phyloP scores from a whole-genome alignment of 768 basidiomycete species.

The Mycena albidolilacea region DNA sequence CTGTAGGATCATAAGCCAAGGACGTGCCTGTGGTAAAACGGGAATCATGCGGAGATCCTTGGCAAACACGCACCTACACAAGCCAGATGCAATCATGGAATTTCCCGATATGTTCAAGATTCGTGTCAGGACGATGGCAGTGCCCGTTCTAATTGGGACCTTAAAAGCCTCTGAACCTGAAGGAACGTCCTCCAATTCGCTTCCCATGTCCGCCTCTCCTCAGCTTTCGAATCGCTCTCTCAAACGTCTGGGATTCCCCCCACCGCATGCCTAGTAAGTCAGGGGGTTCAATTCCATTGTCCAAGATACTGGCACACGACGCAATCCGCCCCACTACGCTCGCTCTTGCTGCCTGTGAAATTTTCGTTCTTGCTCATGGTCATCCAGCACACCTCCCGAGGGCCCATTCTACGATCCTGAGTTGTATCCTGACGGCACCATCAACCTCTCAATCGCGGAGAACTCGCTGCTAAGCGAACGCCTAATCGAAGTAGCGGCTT shows the following conservation, averaged over 20 bases:
- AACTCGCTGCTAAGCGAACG: slow-evolving; percentile 38
- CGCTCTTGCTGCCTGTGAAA: neutral
- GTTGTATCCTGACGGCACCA: slow-evolving; percentile 33
- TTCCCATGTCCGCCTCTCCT: slow-evolving; percentile 21
- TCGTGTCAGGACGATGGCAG: neutral
- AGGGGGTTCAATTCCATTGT: neutral
- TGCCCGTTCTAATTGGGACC: neutral
- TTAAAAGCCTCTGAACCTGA: neutral
- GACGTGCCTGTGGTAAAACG: neutral
- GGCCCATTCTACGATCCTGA: slow-evolving; percentile 37
- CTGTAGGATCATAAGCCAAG: neutral
- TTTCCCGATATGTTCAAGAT: neutral
- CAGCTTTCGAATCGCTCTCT: slow-evolving; percentile 31
- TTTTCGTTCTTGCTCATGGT: neutral
- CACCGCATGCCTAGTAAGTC: slow-evolving; percentile 40
- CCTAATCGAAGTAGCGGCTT: slow-evolving; percentile 31
- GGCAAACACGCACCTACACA: neutral
- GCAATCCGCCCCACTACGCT: neutral
- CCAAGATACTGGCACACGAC: no score
- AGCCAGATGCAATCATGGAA: neutral
- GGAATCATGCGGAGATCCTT: neutral
- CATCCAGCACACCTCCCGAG: slow-evolving; percentile 12
- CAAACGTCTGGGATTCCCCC: slow-evolving; percentile 25
- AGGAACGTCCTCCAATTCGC: neutral
- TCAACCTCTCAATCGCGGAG: slow-evolving; percentile 40